These are phyloP conservation scores for Cardiospermum halicacabum DNA, from an alignment of 345 rosid genomes.

Conservation along the genomic window DNA sequence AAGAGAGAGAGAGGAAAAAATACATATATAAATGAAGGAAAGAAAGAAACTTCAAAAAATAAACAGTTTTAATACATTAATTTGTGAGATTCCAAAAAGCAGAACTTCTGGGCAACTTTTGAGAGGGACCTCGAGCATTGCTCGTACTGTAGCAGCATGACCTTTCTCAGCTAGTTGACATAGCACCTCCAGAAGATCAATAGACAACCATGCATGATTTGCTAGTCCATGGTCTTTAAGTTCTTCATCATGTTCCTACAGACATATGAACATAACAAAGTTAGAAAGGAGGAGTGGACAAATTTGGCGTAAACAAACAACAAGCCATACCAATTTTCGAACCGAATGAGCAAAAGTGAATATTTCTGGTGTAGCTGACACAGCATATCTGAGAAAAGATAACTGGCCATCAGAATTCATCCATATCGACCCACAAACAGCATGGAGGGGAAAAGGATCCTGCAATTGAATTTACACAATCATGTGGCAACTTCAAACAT, in stretches of 20 bases:
- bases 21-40: too few relatives aligned
- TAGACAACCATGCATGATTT: constrained; percentile 36
- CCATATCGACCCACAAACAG: constrained; percentile 31
- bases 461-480: background rate
- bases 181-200: constrained; percentile 34
- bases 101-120: constrained; percentile 31
- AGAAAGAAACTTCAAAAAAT: background rate
- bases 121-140: constrained; percentile 35
- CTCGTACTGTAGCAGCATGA: constrained; percentile 24
- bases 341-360: constrained; percentile 36
- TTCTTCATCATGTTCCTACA: constrained; percentile 27
- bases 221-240: constrained; percentile 25
- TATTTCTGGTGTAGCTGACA: constrained; percentile 29
- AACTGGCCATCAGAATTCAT: constrained; percentile 35
- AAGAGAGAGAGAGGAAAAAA: too few relatives aligned
- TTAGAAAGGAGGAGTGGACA: background rate
- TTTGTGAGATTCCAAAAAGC: constrained; percentile 30
- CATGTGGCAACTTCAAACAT: background rate
- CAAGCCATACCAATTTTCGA: constrained; percentile 24
- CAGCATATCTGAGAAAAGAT: constrained; percentile 34
- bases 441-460: constrained; percentile 41
- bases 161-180: constrained; percentile 39
- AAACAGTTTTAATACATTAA: constrained; percentile 18
- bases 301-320: background rate
- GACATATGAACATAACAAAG: background rate